Percentiles rank a stretch among this genome's conserved stretches.
phyloP scores from a whole-genome alignment of 805 yeast genomes.

The Yamadazyma sp. region DNA sequence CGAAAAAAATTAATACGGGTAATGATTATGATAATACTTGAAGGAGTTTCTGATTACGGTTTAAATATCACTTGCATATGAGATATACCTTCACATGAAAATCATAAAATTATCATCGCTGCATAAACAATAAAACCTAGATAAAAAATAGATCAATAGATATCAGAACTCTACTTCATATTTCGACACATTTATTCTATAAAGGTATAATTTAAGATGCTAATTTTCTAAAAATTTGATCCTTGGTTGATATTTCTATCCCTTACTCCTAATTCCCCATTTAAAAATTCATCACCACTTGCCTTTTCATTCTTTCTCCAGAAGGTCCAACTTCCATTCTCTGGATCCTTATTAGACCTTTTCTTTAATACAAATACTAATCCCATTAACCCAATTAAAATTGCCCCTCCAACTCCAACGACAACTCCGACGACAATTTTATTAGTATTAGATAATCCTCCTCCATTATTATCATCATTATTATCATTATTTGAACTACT shows the following conservation, averaged over 20 bases:
- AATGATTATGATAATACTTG: too few species aligned
- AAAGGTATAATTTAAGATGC: too few species aligned
- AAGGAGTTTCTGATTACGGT: too few species aligned
- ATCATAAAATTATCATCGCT: too few species aligned
- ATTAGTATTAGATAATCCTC: conserved; percentile 41
- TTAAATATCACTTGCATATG: too few species aligned
- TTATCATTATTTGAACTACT: conserved; percentile 14
- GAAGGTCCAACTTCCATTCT: conserved; percentile 43
- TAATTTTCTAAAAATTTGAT: conserved; percentile 31
- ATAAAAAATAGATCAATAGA: too few species aligned
- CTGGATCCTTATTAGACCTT: conserved; percentile 27
- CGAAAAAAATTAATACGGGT: too few species aligned
- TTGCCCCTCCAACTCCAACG: conserved; percentile 45
- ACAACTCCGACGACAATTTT: conserved; percentile 46
- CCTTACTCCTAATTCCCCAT: conserved; percentile 46
- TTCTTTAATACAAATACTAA: conserved; percentile 33
- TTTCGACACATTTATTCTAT: too few species aligned
- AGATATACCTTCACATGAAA: too few species aligned
- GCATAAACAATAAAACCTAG: too few species aligned
- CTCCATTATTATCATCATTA: conserved; percentile 10
- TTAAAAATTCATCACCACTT: conserved; percentile 38
- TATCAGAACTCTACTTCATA: too few species aligned
- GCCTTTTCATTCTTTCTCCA: conserved; percentile 47
- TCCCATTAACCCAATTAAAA: conserved; percentile 33
- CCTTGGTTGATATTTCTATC: conserved; percentile 48